phyloP scores from a whole-genome alignment of 371 early-diverging fungal genomes.

The Syncephalis fuscata region DNA sequence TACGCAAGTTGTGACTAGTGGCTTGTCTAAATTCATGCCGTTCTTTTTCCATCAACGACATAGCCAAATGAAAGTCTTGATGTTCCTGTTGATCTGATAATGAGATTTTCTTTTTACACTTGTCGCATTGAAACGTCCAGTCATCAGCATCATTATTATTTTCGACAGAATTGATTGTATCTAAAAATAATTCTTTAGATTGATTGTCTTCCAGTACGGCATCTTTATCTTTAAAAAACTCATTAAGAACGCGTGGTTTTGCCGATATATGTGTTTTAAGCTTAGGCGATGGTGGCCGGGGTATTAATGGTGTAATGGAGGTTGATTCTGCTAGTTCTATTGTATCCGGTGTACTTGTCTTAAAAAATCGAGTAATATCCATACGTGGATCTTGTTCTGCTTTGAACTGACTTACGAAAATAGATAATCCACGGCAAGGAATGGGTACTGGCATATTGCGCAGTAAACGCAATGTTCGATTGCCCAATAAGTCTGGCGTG shows the following conservation, averaged over 20 bases:
- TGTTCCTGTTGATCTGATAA: constrained; percentile 17
- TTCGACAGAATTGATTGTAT: too few relatives aligned
- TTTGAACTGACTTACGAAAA: too few relatives aligned
- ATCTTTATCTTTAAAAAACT: constrained; percentile 5
- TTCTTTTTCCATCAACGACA: constrained; percentile 11
- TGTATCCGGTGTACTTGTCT: too few relatives aligned
- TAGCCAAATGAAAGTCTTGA: constrained; percentile 28
- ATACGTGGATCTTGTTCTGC: too few relatives aligned
- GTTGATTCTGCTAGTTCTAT: too few relatives aligned
- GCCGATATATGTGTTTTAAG: constrained; percentile 1
- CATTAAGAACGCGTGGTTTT: not conserved
- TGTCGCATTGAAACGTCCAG: not conserved
- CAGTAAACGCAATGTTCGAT: not conserved
- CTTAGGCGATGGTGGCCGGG: not conserved
- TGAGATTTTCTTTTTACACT: constrained; percentile 15
- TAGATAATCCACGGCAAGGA: not conserved
- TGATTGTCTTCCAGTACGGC: not conserved
- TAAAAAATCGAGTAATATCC: too few relatives aligned
- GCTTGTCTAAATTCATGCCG: not conserved
- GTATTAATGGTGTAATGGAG: not conserved
- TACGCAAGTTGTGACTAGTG: too few relatives aligned
- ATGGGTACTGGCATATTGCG: not conserved
- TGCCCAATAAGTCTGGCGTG: not conserved
- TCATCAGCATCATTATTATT: too few relatives aligned
- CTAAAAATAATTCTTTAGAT: not conserved